phyloP scores from a whole-genome alignment of 306 rosid species.

The Nissolia schottii region DNA sequence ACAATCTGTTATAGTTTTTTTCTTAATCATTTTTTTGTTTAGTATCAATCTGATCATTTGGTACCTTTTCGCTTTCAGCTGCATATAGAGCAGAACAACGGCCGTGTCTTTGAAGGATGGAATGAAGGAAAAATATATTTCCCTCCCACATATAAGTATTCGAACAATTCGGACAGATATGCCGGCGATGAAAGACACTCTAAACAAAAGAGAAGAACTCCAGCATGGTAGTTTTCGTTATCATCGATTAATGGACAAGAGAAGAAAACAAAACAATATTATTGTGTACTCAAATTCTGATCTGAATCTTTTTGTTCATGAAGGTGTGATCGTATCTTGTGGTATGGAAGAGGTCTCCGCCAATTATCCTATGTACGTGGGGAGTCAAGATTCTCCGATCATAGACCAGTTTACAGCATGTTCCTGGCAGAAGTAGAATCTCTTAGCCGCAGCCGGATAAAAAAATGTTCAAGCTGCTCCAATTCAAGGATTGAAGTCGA shows the following conservation, averaged over 20 bases:
- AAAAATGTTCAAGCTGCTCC: conserved; percentile 77
- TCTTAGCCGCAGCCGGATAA: conserved; percentile 59
- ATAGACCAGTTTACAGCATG: conserved; percentile 82
- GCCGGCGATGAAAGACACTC: conserved; percentile 81
- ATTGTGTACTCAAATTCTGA: conserved; percentile 18
- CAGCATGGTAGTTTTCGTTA: conserved; percentile 86
- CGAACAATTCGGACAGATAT: conserved; percentile 90
- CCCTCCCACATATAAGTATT: conserved; percentile 98
- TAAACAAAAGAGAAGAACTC: conserved; percentile 97
- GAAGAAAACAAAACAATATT: neutral
- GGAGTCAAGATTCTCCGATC: conserved; percentile 95
- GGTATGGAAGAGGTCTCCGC: conserved; percentile 85
- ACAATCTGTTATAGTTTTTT: conserved; percentile 8
- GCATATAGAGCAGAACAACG: conserved; percentile 70
- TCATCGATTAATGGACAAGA: neutral
- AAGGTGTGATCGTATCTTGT: conserved; percentile 96
- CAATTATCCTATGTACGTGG: conserved; percentile 93
- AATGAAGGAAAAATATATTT: conserved; percentile 88
- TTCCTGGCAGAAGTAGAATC: conserved; percentile 85
- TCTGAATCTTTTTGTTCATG: conserved; percentile 26
- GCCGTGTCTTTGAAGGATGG: conserved; percentile 90
- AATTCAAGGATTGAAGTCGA: conserved; percentile 89
- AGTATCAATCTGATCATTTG: conserved; percentile 27
- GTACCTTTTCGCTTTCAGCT: conserved; percentile 50
- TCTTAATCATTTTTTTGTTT: conserved; percentile 12